Percentiles rank a stretch among this genome's conserved stretches.
Evolutionary conservation across 163 green algal genomes (phyloP).

Genomic region (Scenedesmus sp.): DNA sequence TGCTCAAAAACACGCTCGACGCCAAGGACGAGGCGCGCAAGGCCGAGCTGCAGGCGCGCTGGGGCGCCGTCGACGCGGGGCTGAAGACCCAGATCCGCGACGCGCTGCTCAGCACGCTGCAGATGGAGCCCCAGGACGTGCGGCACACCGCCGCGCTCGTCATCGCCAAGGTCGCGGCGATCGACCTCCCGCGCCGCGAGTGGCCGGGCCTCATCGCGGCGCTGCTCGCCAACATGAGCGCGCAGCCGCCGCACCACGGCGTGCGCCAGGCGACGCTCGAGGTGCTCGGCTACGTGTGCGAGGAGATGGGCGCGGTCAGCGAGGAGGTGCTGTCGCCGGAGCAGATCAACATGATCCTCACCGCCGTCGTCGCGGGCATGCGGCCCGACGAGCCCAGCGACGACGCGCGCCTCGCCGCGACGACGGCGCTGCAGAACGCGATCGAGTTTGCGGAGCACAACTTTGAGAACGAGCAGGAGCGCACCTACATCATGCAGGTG

Average conservation of each 20-base stretch:
- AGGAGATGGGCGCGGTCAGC: slow-evolving; percentile 89
- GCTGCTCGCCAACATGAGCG: slow-evolving; percentile 87
- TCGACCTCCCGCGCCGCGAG: slow-evolving; percentile 86
- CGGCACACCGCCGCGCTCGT: slow-evolving; percentile 89
- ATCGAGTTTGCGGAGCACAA: slow-evolving; percentile 96
- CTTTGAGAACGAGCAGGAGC: slow-evolving; percentile 94
- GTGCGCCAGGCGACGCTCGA: slow-evolving; percentile 89
- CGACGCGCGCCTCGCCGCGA: slow-evolving; percentile 93
- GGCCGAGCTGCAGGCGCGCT: slow-evolving; percentile 75
- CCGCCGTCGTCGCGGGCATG: slow-evolving; percentile 94
- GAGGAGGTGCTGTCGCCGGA: slow-evolving; percentile 88
- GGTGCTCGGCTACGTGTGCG: slow-evolving; percentile 95
- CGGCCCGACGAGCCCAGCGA: slow-evolving; percentile 77
- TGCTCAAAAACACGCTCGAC: slow-evolving; percentile 98
- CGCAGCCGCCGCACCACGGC: slow-evolving; percentile 53
- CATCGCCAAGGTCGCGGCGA: slow-evolving; percentile 93
- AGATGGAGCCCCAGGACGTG: slow-evolving; percentile 62
- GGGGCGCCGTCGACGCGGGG: slow-evolving; percentile 69
- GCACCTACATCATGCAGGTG: slow-evolving; percentile 98
- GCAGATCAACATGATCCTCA: slow-evolving; percentile 96
- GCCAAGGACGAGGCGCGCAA: slow-evolving; percentile 82
- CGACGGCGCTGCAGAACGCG: slow-evolving; percentile 91
- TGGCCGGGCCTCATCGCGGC: slow-evolving; percentile 90
- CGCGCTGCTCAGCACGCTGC: slow-evolving; percentile 80
- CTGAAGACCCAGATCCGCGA: slow-evolving; percentile 85